These are phyloP conservation scores for Nakazawaea holstii DNA, from an alignment of 805 yeast species.

Conservation along the genomic window DNA sequence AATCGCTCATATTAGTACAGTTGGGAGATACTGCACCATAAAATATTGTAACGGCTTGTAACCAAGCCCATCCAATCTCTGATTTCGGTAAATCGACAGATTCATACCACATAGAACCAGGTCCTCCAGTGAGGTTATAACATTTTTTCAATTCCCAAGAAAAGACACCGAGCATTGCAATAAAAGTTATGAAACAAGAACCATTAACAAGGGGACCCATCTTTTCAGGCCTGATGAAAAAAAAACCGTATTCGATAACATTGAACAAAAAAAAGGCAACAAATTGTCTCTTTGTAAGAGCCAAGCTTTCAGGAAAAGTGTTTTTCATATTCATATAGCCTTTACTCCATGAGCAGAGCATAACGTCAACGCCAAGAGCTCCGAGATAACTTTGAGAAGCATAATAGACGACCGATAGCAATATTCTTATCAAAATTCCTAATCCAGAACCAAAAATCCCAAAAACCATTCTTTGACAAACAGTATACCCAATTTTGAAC, in stretches of 20 bases:
- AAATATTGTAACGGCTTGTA: conserved; percentile 32
- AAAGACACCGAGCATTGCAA: conserved; percentile 18
- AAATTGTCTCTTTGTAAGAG: conserved; percentile 17
- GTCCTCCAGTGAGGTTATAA: conserved; percentile 28
- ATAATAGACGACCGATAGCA: conserved; percentile 16
- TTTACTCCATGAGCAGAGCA: conserved; percentile 34
- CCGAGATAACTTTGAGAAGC: conserved; percentile 34
- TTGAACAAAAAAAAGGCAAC: conserved; percentile 20
- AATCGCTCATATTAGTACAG: conserved; percentile 30
- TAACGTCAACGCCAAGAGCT: conserved; percentile 30
- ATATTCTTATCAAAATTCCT: conserved; percentile 33
- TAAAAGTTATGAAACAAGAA: conserved; percentile 18
- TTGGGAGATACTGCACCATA: conserved; percentile 34
- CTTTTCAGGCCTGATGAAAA: conserved; percentile 22
- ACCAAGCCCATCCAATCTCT: conserved; percentile 33
- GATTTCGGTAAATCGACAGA: background rate
- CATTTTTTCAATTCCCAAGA: conserved; percentile 23
- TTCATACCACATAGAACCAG: conserved; percentile 28
- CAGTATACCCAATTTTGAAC: conserved; percentile 46
- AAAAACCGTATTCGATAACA: conserved; percentile 17
- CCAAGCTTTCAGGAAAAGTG: conserved; percentile 15
- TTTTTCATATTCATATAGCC: conserved; percentile 23
- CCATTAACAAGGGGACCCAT: conserved; percentile 18
- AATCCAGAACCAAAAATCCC: conserved; percentile 39
- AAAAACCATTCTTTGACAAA: conserved; percentile 35